Conservation (phyloP, 2,329 filamentous ascomycete species). For the Fonsecaea monophora region DNA sequence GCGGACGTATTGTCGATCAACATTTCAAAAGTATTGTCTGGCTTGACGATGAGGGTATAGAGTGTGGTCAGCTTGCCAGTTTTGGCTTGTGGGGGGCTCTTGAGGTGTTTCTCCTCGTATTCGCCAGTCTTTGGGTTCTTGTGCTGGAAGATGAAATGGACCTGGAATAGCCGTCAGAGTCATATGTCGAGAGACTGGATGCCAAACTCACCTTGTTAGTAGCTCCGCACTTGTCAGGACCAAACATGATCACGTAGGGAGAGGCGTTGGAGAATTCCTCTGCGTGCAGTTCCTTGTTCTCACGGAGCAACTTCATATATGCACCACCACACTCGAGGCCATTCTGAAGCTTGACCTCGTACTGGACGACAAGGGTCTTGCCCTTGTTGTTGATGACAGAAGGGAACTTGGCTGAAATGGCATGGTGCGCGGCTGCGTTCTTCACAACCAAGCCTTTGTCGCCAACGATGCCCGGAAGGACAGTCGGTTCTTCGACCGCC, state of each 20-base stretch:
- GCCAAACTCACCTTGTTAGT: constrained; percentile 84
- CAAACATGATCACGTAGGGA: constrained; percentile 99
- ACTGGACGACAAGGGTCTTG: constrained; percentile 96
- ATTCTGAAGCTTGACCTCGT: constrained; percentile 98
- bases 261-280: constrained; percentile 98
- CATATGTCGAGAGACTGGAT: background rate
- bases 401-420: constrained; percentile 98
- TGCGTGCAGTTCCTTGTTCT: constrained; percentile 94
- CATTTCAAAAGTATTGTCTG: constrained; percentile 94
- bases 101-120: constrained; percentile 99
- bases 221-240: constrained; percentile 97
- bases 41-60: constrained; percentile 95
- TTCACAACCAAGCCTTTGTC: constrained; percentile 98
- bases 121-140: constrained; percentile 99
- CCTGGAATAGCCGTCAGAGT: constrained; percentile 49
- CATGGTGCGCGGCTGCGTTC: constrained; percentile 96
- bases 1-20: constrained; percentile 87
- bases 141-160: constrained; percentile 98
- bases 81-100: constrained; percentile 79
- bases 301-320: constrained; percentile 97
- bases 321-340: constrained; percentile 97
- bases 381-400: constrained; percentile 97
- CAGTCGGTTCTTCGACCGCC: constrained; percentile 90
- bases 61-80: constrained; percentile 92
- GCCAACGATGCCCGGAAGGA: constrained; percentile 89